Evolutionary conservation across 148 eudicot genomes (phyloP), one percentile per base, ranked within the genome.

Genomic region (Pharnaceum exiguum): DNA sequence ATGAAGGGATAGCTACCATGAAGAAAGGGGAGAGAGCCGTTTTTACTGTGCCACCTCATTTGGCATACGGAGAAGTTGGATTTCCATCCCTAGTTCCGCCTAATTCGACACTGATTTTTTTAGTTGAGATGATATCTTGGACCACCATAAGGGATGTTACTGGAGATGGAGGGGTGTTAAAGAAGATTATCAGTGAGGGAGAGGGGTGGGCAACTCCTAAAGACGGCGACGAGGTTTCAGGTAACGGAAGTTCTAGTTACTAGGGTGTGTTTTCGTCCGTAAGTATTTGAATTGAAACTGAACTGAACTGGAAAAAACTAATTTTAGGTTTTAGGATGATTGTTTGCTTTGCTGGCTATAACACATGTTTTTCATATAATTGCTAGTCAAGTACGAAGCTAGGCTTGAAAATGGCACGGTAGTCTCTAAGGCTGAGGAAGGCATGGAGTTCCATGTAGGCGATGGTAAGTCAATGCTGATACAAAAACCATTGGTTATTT

Each of bases 141-240:
- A 69, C 19, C 43, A 55, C 69, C 46, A 74, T 79, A 4, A 79
- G 74, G 23, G 88, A 82, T 43, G 55, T 82, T 2, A 74, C 77
- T 30, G 75, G 72, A 52, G 84, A 82, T 60, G 88, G 84, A 26
- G 84, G 88, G 24, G 69, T 82, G 43, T 57, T 79, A 33, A 82
- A 82, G 82, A 82, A 73, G 63, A 67, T 79, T 13, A 31, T 71
- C 4, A 10, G 19, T 18, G 82, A 82, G 37, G 84, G 88, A 29
- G 76, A 82, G 49, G 79, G 77, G 0, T 82, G 88, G 84, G 77
- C 77, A 32, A 74, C 70, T 50, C 88, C 88, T 30, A 82, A 72
- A 62, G 71, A 74, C 42, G 69, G 62, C 49, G 88, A 82, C 55
- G 84, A 82, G 56, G 88, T 82, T 50, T 47, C 71, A 47, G 81